These are phyloP conservation scores for Aspergillus candidus DNA, from an alignment of 2,329 filamentous ascomycete species.

Conservation along the genomic window DNA sequence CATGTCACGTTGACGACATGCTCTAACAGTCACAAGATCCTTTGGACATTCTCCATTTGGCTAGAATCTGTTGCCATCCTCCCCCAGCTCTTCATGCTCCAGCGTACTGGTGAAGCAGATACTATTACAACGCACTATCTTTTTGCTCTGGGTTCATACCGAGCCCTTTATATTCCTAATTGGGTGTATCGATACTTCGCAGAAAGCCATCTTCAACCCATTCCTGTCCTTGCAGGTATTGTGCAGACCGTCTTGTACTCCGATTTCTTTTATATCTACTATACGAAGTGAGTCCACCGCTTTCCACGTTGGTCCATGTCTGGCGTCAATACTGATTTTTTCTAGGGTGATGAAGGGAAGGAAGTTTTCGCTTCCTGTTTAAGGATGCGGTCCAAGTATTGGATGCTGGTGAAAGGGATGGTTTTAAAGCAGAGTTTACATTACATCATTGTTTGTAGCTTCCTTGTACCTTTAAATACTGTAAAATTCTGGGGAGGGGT, in stretches of 20 bases:
- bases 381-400: conserved; percentile 13
- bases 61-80: conserved; percentile 94
- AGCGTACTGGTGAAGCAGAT: conserved; percentile 94
- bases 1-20: conserved; percentile 7
- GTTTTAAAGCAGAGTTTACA: not conserved
- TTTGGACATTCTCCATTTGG: conserved; percentile 99
- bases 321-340: conserved; percentile 2
- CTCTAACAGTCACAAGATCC: conserved; percentile 52
- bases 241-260: conserved; percentile 94
- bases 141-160: conserved; percentile 84
- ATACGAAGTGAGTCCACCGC: conserved; percentile 66
- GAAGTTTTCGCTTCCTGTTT: conserved; percentile 81
- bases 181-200: conserved; percentile 89
- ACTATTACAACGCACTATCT: conserved; percentile 99
- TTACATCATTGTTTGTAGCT: too few species aligned
- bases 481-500: too few species aligned
- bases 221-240: conserved; percentile 81
- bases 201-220: conserved; percentile 76
- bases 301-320: not conserved
- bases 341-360: conserved; percentile 68
- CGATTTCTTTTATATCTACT: conserved; percentile 99
- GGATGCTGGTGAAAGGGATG: not conserved
- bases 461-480: too few species aligned
- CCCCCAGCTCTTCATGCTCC: conserved; percentile 95
- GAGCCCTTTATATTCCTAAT: conserved; percentile 95